Evolutionary conservation across 306 rosid genomes (phyloP).

Genomic region (Hippophae rhamnoides): DNA sequence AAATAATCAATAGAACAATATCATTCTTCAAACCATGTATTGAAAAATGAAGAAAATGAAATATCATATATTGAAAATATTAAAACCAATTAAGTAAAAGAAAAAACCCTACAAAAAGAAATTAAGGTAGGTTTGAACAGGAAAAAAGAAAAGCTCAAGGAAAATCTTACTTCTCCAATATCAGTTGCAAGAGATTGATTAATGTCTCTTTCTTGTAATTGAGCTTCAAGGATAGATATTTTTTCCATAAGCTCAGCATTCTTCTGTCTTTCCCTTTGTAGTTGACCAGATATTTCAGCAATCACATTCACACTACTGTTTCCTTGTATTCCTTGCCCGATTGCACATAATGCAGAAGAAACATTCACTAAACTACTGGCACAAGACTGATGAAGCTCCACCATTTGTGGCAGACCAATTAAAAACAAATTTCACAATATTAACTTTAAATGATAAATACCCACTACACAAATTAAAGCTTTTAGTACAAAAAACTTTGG

Average conservation of each 20-base stretch:
- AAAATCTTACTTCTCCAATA: conserved; percentile 30
- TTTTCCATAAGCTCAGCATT: conserved; percentile 61
- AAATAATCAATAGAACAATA: no score
- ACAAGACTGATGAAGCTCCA: conserved; percentile 47
- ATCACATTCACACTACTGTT: conserved; percentile 32
- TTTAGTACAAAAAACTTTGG: not conserved
- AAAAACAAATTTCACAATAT: conserved; percentile 11
- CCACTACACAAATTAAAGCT: not conserved
- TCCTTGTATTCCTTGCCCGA: conserved; percentile 48
- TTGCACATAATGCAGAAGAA: conserved; percentile 37
- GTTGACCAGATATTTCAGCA: conserved; percentile 54
- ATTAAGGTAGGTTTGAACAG: not conserved
- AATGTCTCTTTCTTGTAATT: conserved; percentile 35
- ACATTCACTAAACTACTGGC: conserved; percentile 41
- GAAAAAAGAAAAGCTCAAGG: conserved; percentile 5
- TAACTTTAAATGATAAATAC: not conserved
- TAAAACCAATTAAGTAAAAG: no score
- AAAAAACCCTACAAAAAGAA: not conserved
- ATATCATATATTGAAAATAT: not conserved
- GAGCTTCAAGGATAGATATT: conserved; percentile 77
- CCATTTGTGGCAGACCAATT: conserved; percentile 28
- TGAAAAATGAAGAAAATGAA: no score
- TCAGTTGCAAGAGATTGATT: conserved; percentile 22
- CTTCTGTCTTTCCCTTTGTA: conserved; percentile 63
- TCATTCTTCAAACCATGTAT: no score